Evolutionary conservation across 345 rosid species (phyloP).

Genomic region (Capsella bursapastoris): DNA sequence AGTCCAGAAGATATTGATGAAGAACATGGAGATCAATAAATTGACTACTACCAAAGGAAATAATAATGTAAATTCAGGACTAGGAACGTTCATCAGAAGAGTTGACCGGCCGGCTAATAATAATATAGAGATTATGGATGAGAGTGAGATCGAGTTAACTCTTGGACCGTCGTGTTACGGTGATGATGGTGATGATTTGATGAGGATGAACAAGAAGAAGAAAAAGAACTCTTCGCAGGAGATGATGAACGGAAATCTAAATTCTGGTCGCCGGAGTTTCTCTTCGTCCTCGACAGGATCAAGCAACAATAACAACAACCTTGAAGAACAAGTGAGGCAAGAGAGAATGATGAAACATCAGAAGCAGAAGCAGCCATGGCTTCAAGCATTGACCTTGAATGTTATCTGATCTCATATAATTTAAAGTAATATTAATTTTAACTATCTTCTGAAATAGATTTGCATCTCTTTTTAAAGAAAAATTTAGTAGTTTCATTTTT

Average conservation of each 20-base stretch:
- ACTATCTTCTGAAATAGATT: slow-evolving; percentile 40
- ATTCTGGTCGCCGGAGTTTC: slow-evolving; percentile 64
- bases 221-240: slow-evolving; percentile 39
- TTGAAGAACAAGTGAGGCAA: slow-evolving; percentile 61
- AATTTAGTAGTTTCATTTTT: neutral
- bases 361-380: slow-evolving; percentile 67
- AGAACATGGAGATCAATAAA: slow-evolving; percentile 48
- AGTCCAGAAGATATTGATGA: slow-evolving; percentile 83
- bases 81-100: slow-evolving; percentile 33
- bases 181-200: slow-evolving; percentile 25
- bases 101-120: slow-evolving; percentile 32
- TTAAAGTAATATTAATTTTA: slow-evolving; percentile 23
- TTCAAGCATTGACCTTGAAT: slow-evolving; percentile 82
- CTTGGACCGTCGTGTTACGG: slow-evolving; percentile 66
- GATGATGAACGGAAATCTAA: slow-evolving; percentile 47
- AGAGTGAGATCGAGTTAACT: slow-evolving; percentile 86
- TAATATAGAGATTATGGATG: slow-evolving; percentile 58
- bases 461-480: neutral
- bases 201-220: slow-evolving; percentile 51
- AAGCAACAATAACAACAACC: slow-evolving; percentile 49
- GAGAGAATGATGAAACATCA: slow-evolving; percentile 59
- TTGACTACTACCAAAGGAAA: slow-evolving; percentile 18
- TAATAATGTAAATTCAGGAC: slow-evolving; percentile 26
- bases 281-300: slow-evolving; percentile 85
- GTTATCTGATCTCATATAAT: slow-evolving; percentile 49